Base-by-base conservation (phyloP, 1,284 basidiomycete genomes). In the Leccinum insolens region DNA sequence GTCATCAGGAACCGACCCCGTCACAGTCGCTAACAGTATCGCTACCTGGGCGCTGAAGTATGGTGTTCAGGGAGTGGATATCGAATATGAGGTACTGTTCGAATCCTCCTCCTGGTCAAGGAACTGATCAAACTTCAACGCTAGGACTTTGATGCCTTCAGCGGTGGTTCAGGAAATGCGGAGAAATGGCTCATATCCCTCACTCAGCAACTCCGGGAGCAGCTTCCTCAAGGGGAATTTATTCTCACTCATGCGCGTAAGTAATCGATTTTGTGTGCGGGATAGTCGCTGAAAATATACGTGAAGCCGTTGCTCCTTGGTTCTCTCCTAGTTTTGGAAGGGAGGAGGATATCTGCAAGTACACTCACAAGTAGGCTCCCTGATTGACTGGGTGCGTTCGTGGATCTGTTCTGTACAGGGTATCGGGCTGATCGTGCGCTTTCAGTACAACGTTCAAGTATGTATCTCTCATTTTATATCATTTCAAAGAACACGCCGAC, bases 1-100 rank as follows among this genome's bases (percentile, higher is more conserved):
- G 11, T n/a, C 46, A 17, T 72, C 73, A 0, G 79, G 80, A 28
- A 73, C 76, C 4, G 76, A 86, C 66, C 75, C 84, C 1, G 71
- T 78, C 14, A 71, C 69, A 1, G 76, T 80, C 4, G 85, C 85
- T 0, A 79, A 85, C 67, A 80, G 76, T 4, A 77, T 86, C 73
- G 83, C 85, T 5, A 75, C 79, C 0, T 87, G 81, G 81, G 83
- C 85, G 46, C 81, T 80, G 68, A 62, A 83, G 65, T 85, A 82
- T 73, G 79, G 80, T 44, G 75, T 89, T 28, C 86, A 87, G 66
- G 87, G 87, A 44, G 78, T 88, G 44, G 87, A 88, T 62, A 77
- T 89, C 55, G 86, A 88, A 73, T 87, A 85, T 67, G 86, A 86
- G 72, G 84, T 81, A 57, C 5, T 28, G n/a, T 58, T 9, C 15